Conservation (phyloP, 2,329 filamentous ascomycete genomes). For the Talaromyces marneffei region DNA sequence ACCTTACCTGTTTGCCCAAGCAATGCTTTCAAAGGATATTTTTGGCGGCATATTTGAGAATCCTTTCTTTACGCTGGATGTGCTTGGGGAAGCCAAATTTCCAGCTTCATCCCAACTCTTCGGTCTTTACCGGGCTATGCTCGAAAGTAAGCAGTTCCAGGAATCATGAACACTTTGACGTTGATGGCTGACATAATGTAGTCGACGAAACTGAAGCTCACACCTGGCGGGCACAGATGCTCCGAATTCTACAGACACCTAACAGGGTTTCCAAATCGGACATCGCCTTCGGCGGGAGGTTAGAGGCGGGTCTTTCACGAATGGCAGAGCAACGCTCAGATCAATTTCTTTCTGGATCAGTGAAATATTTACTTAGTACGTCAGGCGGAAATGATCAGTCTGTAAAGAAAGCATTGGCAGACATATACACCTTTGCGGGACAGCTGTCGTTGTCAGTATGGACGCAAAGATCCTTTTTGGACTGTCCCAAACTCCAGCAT, state of each 20-base stretch:
- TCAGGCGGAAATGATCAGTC: background rate
- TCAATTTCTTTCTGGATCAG: background rate
- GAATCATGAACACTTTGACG: background rate
- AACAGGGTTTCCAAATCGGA: background rate
- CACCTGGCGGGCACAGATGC: constrained; percentile 20
- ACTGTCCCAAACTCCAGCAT: background rate
- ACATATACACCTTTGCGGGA: constrained; percentile 6
- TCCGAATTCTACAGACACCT: constrained; percentile 14
- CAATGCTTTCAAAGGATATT: background rate
- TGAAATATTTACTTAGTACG: background rate
- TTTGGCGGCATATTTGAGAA: background rate
- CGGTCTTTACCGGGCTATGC: background rate
- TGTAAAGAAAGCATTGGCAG: background rate
- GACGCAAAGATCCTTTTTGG: constrained; percentile 18
- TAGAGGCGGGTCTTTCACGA: background rate
- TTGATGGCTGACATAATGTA: background rate
- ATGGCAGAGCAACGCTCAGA: background rate
- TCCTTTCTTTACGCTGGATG: background rate
- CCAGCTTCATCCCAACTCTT: background rate
- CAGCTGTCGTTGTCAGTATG: constrained; percentile 18
- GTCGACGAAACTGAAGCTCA: constrained; percentile 18
- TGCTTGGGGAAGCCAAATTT: background rate
- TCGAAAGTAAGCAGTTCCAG: background rate
- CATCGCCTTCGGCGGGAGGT: background rate
- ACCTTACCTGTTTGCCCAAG: background rate